Conservation (phyloP, 208 protist species). For the Endotrypanum monterogeii region DNA sequence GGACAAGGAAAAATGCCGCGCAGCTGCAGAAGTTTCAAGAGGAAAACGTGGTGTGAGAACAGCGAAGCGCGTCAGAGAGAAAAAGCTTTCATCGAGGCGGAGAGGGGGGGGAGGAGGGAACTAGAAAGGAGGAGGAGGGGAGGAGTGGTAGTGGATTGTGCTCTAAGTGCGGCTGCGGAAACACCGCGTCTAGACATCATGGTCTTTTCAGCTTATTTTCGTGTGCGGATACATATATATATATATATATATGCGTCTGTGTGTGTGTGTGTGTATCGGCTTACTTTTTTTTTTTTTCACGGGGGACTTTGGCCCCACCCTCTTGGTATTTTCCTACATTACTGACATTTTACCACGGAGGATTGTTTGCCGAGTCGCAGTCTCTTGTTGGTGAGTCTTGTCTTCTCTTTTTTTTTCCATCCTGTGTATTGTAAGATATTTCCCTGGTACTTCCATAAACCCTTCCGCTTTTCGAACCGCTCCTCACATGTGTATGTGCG, state of each 20-base stretch:
- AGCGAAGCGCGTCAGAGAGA: conserved; percentile 17
- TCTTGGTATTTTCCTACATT: not conserved
- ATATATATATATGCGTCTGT: not conserved
- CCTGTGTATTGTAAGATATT: not conserved
- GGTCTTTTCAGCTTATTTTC: not conserved
- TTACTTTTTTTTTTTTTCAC: not conserved
- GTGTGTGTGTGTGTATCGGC: conserved; percentile 3
- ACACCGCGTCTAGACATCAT: not conserved
- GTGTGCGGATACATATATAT: not conserved
- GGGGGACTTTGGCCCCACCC: not conserved
- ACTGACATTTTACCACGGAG: not conserved
- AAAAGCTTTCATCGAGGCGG: not conserved
- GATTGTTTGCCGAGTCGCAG: not conserved
- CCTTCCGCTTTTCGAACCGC: not conserved
- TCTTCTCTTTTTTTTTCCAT: not conserved
- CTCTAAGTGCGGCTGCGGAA: not conserved
- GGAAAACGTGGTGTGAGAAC: conserved; percentile 19
- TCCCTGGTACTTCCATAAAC: too few relatives aligned
- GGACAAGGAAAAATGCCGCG: conserved; percentile 41
- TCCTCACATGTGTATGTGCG: not conserved
- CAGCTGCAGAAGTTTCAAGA: conserved; percentile 36
- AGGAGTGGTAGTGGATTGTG: not conserved
- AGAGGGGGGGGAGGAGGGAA: not conserved
- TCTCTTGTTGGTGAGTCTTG: not conserved
- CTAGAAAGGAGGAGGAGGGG: not conserved